Percentiles rank a stretch among this genome's conserved stretches.
Conservation (phyloP, 331 rosid genomes). For the Cydonia oblonga region DNA sequence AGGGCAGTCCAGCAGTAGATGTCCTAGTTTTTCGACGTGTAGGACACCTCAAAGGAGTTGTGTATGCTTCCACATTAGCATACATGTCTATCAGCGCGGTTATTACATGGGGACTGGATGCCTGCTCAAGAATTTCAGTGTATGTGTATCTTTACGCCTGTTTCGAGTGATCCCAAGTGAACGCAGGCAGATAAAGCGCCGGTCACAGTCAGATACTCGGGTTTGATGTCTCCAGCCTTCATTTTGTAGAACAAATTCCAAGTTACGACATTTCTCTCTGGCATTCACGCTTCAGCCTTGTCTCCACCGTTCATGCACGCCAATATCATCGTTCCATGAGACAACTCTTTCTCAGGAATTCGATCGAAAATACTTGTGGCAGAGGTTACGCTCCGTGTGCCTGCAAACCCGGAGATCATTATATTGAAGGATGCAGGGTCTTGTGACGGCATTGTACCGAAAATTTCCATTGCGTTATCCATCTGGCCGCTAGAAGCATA, state of each 20-base stretch:
- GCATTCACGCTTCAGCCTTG: slow-evolving; percentile 12
- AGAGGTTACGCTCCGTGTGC: not conserved
- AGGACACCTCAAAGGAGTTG: slow-evolving; percentile 18
- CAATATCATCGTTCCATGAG: slow-evolving; percentile 25
- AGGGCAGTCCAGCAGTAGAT: slow-evolving; percentile 26
- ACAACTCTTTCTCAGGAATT: slow-evolving; percentile 14
- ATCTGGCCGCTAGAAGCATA: slow-evolving; percentile 16
- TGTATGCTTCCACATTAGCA: slow-evolving; percentile 23
- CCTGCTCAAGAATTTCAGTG: not conserved
- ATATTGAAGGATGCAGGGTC: slow-evolving; percentile 16
- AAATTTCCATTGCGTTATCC: slow-evolving; percentile 6
- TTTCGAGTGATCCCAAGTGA: slow-evolving; percentile 12
- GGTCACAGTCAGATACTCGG: slow-evolving; percentile 17
- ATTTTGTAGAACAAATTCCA: slow-evolving; percentile 16
- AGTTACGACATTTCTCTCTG: slow-evolving; percentile 11
- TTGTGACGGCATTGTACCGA: slow-evolving; percentile 13
- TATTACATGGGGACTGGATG: slow-evolving; percentile 13
- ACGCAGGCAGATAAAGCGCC: slow-evolving; percentile 21
- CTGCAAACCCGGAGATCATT: slow-evolving; percentile 22
- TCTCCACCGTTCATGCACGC: slow-evolving; percentile 11
- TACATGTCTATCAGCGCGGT: slow-evolving; percentile 23
- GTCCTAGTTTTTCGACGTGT: slow-evolving; percentile 4
- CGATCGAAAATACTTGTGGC: slow-evolving; percentile 8
- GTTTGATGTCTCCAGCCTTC: slow-evolving; percentile 13
- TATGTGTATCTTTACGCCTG: slow-evolving; percentile 8